These are phyloP conservation scores for Albugo laibachii DNA, from an alignment of 352 stramenopile species.

Conservation along the genomic window DNA sequence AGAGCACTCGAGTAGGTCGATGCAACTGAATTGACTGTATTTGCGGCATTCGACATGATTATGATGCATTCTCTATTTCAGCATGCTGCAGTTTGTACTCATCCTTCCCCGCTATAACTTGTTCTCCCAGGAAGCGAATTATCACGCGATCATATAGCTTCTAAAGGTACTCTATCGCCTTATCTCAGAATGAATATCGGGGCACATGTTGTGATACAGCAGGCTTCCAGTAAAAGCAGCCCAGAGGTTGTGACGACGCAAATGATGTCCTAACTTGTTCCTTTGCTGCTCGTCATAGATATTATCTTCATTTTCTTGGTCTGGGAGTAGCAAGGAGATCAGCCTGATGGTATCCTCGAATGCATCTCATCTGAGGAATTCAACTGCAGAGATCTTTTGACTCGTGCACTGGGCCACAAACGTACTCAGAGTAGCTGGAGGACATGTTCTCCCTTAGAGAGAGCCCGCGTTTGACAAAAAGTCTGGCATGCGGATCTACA, in stretches of 20 bases:
- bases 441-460: constrained; percentile 29
- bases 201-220: constrained; percentile 11
- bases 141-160: constrained; percentile 17
- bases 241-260: constrained; percentile 40
- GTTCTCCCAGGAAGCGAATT: constrained; percentile 26
- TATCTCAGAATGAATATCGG: constrained; percentile 21
- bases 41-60: constrained; percentile 15
- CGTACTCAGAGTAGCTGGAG: constrained; percentile 34
- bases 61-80: constrained; percentile 16
- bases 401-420: constrained; percentile 20
- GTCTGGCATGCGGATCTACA: constrained; percentile 26
- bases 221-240: constrained; percentile 20
- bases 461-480: constrained; percentile 31
- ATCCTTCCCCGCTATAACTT: constrained; percentile 28
- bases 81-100: constrained; percentile 26
- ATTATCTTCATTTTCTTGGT: constrained; percentile 35
- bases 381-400: constrained; percentile 23
- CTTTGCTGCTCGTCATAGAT: constrained; percentile 17
- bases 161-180: constrained; percentile 17
- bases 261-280: constrained; percentile 12
- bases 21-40: constrained; percentile 18
- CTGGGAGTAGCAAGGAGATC: too few relatives aligned
- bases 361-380: constrained; percentile 16
- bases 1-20: constrained; percentile 20
- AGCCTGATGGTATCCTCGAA: background rate